A percentile compares a stretch with the other conserved stretches of the same genome.
These are phyloP conservation scores for Litsea cubeba DNA, from an alignment of 164 flowering plant genomes.

Conservation along the genomic window DNA sequence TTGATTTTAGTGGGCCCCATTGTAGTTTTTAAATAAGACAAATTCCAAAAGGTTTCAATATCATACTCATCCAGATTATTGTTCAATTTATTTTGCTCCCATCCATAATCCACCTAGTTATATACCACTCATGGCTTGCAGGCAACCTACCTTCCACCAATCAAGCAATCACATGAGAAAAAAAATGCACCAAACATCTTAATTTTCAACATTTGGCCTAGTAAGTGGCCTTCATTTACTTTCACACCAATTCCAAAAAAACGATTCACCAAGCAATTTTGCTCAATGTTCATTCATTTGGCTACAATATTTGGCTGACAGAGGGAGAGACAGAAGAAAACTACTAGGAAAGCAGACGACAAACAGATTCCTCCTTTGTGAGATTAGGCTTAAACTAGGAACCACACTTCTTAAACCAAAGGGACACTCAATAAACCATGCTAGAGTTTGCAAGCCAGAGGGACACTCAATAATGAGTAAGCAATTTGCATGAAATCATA, in stretches of 20 bases:
- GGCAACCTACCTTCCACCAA: too few species aligned
- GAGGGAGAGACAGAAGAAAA: neutral
- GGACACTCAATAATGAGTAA: neutral
- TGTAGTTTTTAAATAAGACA: too few species aligned
- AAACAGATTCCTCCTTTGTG: neutral
- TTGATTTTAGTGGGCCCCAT: too few species aligned
- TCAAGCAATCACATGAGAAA: too few species aligned
- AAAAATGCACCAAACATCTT: too few species aligned
- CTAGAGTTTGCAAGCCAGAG: neutral
- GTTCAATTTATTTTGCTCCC: too few species aligned
- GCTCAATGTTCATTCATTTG: neutral
- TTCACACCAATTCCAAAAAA: neutral
- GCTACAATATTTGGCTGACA: neutral
- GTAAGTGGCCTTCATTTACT: neutral
- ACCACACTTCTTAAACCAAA: neutral
- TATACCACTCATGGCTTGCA: too few species aligned
- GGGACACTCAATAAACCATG: neutral
- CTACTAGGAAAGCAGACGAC: neutral
- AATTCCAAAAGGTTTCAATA: too few species aligned
- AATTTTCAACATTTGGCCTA: too few species aligned
- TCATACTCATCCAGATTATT: too few species aligned
- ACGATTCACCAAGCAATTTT: neutral
- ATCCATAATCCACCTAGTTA: too few species aligned
- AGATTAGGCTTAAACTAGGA: neutral
- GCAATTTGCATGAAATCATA: neutral